phyloP scores from a whole-genome alignment of 2,329 filamentous ascomycete species.

The Botrytis hyacinthi region DNA sequence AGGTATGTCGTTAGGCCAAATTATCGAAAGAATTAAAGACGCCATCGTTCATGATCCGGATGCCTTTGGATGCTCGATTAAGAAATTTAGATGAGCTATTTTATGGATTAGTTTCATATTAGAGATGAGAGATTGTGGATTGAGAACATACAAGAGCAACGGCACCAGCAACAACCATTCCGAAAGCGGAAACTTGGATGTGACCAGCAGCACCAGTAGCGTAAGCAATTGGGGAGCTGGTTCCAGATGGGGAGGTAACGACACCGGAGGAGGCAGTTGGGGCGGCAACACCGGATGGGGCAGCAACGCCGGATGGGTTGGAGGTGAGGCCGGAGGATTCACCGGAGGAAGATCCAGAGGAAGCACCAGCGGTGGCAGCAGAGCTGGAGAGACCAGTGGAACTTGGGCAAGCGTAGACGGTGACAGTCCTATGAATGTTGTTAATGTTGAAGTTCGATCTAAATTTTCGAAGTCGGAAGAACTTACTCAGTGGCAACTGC shows the following conservation, averaged over 20 bases:
- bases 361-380: conserved; percentile 29
- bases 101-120: conserved; percentile 24
- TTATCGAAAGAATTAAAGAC: conserved; percentile 12
- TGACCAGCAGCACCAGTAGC: conserved; percentile 35
- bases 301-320: conserved; percentile 23
- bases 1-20: conserved; percentile 33
- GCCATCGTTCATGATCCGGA: conserved; percentile 28
- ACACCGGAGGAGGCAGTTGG: conserved; percentile 31
- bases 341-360: conserved; percentile 4
- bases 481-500: conserved; percentile 32
- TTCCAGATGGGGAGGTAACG: conserved; percentile 27
- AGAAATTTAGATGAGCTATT: conserved; percentile 36
- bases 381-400: conserved; percentile 23
- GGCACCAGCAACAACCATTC: conserved; percentile 38
- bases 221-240: conserved; percentile 35
- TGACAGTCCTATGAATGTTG: conserved; percentile 32
- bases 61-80: conserved; percentile 29
- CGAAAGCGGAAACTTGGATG: conserved; percentile 36
- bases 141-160: conserved; percentile 37
- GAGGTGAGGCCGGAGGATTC: not conserved
- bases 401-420: conserved; percentile 33
- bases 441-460: conserved; percentile 21
- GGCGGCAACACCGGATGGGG: conserved; percentile 24
- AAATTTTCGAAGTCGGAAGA: not conserved
- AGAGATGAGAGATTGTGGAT: not conserved